Evolutionary conservation across 768 basidiomycete species (phyloP), one percentile per base, ranked within the genome.

Genomic region (Serpula lacrymans): DNA sequence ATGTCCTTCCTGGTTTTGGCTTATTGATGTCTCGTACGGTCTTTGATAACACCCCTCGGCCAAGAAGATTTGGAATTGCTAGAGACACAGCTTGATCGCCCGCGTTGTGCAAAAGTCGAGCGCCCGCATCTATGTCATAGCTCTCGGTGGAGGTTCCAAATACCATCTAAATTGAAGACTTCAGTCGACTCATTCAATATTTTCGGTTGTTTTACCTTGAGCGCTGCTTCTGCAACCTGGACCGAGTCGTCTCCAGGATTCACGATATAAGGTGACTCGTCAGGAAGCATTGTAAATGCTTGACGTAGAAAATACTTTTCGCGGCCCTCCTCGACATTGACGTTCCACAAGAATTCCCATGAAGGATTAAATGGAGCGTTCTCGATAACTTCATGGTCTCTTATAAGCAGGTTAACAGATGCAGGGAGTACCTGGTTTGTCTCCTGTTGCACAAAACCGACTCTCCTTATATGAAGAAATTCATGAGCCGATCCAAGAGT

Each of bases 291-390:
- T 14, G 71, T 71, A 50, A 86, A 78, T 5, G 80, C 66, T 36
- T 79, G 71, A 35, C 71, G 70, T 23, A 81, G 63, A 37, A 87
- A 59, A 29, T 73, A 73, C 54, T 82, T 84, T 57, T 89, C 88
- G 29, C 88, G 78, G 9, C 74, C 74, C 55, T 90, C 87, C 50
- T 89, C 88, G 1, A 84, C 82, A 12, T 69, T 55, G 1, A 73
- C 70, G 49, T 72, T 84, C 80, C 82, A 89, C 61, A 90, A 69
- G 54, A 85, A 86, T 45, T 88, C 86, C 77, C 78, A 87, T 5
- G 69, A 47, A 1, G 82, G 74, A 1, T 63, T 58, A 9, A 52
- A 55, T 4, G 58, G 54, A 11, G 50, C 50, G 30, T 67, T 71
- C 46, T 80, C 79, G 16, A 62, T 53, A 20, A 88, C 59, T 7